Conservation (phyloP, 176 grass and related monocot species). For the Musa acuminata region DNA sequence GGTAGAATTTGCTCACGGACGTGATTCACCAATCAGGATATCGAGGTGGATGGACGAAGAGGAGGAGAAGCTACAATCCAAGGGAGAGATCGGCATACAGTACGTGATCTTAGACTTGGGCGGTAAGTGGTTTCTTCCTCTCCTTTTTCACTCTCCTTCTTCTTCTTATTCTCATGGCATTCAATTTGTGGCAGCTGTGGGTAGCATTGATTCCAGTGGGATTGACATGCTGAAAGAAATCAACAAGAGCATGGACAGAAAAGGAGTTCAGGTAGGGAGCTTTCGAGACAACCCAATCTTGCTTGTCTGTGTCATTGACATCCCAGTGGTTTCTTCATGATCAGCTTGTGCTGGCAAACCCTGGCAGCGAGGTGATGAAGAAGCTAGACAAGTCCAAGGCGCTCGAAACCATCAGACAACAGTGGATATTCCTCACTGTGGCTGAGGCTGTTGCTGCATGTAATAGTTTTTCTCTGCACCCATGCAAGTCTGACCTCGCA, state of each 20-base stretch:
- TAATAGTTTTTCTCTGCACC: neutral
- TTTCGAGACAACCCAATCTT: neutral
- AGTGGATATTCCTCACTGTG: slow-evolving; percentile 64
- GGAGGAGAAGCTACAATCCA: slow-evolving; percentile 46
- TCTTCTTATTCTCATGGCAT: neutral
- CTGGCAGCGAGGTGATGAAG: slow-evolving; percentile 70
- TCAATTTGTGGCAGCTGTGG: slow-evolving; percentile 41
- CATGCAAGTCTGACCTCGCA: no score
- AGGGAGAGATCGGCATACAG: slow-evolving; percentile 42
- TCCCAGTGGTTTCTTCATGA: neutral
- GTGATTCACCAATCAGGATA: slow-evolving; percentile 31
- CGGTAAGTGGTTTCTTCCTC: slow-evolving; percentile 40
- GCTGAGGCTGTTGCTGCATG: slow-evolving; percentile 53
- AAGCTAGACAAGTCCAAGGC: slow-evolving; percentile 57
- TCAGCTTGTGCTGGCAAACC: slow-evolving; percentile 69
- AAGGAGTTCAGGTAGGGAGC: slow-evolving; percentile 46
- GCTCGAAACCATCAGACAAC: slow-evolving; percentile 47
- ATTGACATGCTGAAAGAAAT: slow-evolving; percentile 55
- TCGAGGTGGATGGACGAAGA: slow-evolving; percentile 81
- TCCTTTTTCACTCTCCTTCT: neutral
- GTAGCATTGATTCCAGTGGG: slow-evolving; percentile 61
- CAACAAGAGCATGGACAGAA: slow-evolving; percentile 40
- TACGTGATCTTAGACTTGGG: slow-evolving; percentile 83
- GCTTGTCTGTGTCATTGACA: neutral
- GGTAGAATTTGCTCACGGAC: no score